Percentiles rank a stretch among this genome's conserved stretches.
These are phyloP conservation scores for Beverwykella pulmonaria DNA, from an alignment of 495 filamentous ascomycete species.

Conservation along the genomic window DNA sequence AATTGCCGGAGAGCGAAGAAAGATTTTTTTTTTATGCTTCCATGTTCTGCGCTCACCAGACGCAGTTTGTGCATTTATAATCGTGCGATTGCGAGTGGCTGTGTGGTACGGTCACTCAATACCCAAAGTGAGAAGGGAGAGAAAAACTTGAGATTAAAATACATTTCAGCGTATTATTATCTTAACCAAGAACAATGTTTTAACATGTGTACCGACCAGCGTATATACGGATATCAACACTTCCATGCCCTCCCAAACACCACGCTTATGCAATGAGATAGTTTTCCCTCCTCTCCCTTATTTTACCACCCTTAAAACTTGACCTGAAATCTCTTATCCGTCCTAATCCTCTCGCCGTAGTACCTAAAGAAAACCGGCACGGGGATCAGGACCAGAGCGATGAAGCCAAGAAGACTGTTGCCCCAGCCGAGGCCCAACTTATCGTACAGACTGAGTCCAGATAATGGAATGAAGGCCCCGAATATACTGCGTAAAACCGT, in stretches of 20 bases:
- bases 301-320: constrained; percentile 23
- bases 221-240: too few species aligned
- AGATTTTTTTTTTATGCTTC: too few species aligned
- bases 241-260: background rate
- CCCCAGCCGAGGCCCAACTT: constrained; percentile 47
- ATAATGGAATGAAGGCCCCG: constrained; percentile 45
- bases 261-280: background rate
- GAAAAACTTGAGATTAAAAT: too few species aligned
- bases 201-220: too few species aligned
- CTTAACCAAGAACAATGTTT: too few species aligned
- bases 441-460: constrained; percentile 44
- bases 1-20: too few species aligned
- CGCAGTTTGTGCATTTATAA: too few species aligned
- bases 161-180: too few species aligned
- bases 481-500: constrained; percentile 44
- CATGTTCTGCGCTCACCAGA: too few species aligned
- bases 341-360: constrained; percentile 47
- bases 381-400: constrained; percentile 41
- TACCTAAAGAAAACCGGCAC: constrained; percentile 42
- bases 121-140: too few species aligned
- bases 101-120: too few species aligned
- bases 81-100: too few species aligned
- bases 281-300: background rate
- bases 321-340: constrained; percentile 44
- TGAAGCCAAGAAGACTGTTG: constrained; percentile 45